A percentile compares a stretch with the other conserved stretches of the same genome.
These are phyloP conservation scores for Cercospora nicotianae DNA, from an alignment of 2,329 filamentous ascomycete genomes.

Conservation along the genomic window DNA sequence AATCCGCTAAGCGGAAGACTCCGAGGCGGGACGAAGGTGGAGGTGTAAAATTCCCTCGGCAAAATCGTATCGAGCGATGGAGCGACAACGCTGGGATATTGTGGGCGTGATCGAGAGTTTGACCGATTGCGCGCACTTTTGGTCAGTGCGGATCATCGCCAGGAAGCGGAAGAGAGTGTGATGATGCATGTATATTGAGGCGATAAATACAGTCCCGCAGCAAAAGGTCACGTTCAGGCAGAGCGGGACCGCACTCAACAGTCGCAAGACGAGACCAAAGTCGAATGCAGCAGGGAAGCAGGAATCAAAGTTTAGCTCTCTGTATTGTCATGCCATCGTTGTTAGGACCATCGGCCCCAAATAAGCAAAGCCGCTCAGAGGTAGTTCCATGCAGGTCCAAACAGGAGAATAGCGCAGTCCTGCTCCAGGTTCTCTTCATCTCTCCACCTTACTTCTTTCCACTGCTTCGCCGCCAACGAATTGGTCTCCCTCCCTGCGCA, in stretches of 20 bases:
- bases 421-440: not conserved
- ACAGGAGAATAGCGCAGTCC: not conserved
- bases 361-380: not conserved
- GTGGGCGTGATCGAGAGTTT: not conserved
- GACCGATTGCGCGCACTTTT: not conserved
- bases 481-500: constrained; percentile 33
- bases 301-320: not conserved
- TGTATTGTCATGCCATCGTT: not conserved
- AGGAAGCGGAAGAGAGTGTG: too few species aligned
- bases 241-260: too few species aligned
- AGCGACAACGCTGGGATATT: not conserved
- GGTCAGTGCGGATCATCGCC: too few species aligned
- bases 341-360: not conserved
- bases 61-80: too few species aligned
- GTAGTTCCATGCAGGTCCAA: not conserved
- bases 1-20: not conserved
- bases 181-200: too few species aligned
- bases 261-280: not conserved
- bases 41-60: not conserved
- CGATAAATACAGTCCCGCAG: too few species aligned
- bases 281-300: not conserved
- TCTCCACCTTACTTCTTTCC: constrained; percentile 1
- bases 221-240: too few species aligned
- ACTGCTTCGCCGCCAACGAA: constrained; percentile 20
- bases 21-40: not conserved